Evolutionary conservation across 2,329 filamentous ascomycete species (phyloP), one percentile per base, ranked within the genome.

Genomic region (Curvularia verruculosa): DNA sequence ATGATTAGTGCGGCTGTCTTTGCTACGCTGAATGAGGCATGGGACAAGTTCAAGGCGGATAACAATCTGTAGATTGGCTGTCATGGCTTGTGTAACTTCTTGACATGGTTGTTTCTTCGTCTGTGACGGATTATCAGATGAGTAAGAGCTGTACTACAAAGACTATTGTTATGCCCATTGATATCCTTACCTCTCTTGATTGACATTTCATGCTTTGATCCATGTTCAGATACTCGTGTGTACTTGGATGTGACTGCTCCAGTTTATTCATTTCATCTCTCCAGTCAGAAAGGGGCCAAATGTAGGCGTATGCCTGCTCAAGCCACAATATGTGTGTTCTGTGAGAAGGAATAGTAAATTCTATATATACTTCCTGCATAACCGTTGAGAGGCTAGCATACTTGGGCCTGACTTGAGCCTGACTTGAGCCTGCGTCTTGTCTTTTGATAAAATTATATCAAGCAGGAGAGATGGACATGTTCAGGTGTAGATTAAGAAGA

Each of bases 1-100:
- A 89, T 89, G 86, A 85, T 88, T 61, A 85, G 86, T 62, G 85
- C 83, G 24, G 82, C 85, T 2, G 86, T 89, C 2, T 89, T 89
- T 63, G 85, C 83, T 61, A 83, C 84, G 12, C 70, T 89, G 65
- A 89, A 89, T 64, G 86, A 88, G 70, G 86, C 86, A 7, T 89
- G 86, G 86, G 86, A 88, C 67, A 87, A 87, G 70, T 89, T 89
- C 75, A 87, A 86, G 74, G 78, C 78, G 44, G 86, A 88, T 64
- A 88, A 89, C 47, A 68, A 69, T 41, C 46, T 70, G 9, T 69
- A 61, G 46, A 44, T 23, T 15, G 28, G 13, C 8, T n/a, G 23
- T 49, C 13, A 9, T 45, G n/a, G 23, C 21, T 9, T 37, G 18
- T 13, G 12, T 31, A 31, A 15, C 21, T 12, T 24, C 39, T 41